These are phyloP conservation scores for Eimeria necatrix DNA, from an alignment of 169 alveolate species.

Conservation along the genomic window DNA sequence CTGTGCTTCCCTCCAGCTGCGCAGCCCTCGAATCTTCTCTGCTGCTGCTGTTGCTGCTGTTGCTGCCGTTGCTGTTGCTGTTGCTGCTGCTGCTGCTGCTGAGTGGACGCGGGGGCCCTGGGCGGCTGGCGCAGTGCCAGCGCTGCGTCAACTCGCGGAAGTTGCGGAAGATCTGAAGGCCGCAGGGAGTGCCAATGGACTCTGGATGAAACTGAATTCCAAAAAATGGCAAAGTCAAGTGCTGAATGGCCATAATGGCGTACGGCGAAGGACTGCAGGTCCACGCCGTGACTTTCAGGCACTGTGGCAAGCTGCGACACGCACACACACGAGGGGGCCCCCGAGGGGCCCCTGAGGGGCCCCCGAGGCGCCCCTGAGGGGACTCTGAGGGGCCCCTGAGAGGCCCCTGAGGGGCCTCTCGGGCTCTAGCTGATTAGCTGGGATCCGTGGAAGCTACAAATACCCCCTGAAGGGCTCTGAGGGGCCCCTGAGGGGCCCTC, in stretches of 20 bases:
- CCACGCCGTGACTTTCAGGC: constrained; percentile 68
- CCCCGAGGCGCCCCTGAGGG: not conserved
- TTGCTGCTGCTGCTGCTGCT: no score
- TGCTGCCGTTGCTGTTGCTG: not conserved
- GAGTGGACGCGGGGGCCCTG: not conserved
- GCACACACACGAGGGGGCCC: not conserved
- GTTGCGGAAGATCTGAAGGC: constrained; percentile 65
- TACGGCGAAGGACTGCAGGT: constrained; percentile 55
- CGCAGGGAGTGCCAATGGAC: constrained; percentile 83
- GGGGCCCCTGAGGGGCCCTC: no score
- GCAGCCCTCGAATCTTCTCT: not conserved
- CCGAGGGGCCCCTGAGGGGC: not conserved
- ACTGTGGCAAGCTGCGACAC: constrained; percentile 62
- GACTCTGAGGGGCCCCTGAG: no score
- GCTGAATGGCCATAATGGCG: constrained; percentile 85
- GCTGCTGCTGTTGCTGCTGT: not conserved
- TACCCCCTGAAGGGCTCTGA: no score
- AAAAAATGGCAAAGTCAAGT: constrained; percentile 80
- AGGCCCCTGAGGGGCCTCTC: no score
- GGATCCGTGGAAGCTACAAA: no score
- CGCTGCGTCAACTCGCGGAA: constrained; percentile 47
- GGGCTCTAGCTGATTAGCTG: no score
- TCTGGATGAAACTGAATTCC: constrained; percentile 88
- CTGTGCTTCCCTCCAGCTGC: not conserved
- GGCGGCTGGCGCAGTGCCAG: not conserved